Evolutionary conservation across 2,329 filamentous ascomycete species (phyloP).

Genomic region (Podosphaera fusca): DNA sequence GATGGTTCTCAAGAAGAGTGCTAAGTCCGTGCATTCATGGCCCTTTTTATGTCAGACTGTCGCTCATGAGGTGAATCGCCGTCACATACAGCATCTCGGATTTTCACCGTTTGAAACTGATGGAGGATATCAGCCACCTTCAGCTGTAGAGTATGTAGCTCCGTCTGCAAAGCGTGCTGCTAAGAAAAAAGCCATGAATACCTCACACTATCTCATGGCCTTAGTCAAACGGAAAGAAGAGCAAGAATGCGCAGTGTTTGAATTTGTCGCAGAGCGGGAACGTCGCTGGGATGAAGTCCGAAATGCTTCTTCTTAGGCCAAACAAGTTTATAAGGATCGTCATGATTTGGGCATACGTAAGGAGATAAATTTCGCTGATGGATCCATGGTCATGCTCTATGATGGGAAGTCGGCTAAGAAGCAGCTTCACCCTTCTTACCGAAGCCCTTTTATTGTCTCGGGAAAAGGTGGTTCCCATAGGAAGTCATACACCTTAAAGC

Average conservation of each 20-base stretch:
- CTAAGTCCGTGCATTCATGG: neutral
- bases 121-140: no score
- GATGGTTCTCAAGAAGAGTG: neutral
- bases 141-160: neutral
- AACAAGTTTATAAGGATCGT: no score
- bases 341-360: no score
- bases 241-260: neutral
- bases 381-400: neutral
- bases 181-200: neutral
- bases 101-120: no score
- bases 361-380: no score
- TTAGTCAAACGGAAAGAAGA: neutral
- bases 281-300: neutral
- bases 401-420: constrained; percentile 1
- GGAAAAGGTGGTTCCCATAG: no score
- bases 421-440: neutral
- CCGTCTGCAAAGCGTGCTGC: neutral
- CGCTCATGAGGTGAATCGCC: neutral
- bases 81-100: neutral
- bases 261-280: neutral
- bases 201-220: neutral
- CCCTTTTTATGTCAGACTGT: neutral
- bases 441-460: neutral
- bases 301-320: no score
- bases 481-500: no score